Base-by-base conservation (phyloP, 2,329 filamentous ascomycete species). In the Cercospora nicotianae region DNA sequence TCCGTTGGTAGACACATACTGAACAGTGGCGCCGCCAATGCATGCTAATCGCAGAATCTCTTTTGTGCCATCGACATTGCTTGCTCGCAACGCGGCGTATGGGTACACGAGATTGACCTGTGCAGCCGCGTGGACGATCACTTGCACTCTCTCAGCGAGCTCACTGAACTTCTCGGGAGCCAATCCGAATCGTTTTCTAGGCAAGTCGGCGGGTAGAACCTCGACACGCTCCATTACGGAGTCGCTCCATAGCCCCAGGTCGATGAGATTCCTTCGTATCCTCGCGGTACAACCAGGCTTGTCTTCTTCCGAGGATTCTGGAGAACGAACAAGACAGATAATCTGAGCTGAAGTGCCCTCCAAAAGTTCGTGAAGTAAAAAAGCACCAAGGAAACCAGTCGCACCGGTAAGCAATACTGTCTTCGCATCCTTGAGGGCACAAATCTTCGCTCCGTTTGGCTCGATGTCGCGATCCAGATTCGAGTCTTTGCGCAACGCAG, bases 81-180 rank as follows among this genome's bases (percentile, higher is more conserved):
- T 87, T 61, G 85, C 87, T 63, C 91, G 86, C 72, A 94, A 82
- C 0, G 91, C 90, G 51, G 91, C 91, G 72, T 94, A 94, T 0
- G 91, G 91, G 72, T 94, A 94, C 0, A 94, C 90, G 60, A 94
- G 82, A 76, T 93, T 93, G 75, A 94, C 91, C 0, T 89, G 91
- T 5, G 91, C 91, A 28, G 88, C 91, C 39, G 91, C 89, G 76
- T 94, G 91, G 1, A 94, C 83, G 66, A 94, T 90, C 39, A 93
- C 91, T 69, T 94, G 84, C 0, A 92, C 84, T 6, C 88, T 86
- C 10, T 82, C 78, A 1, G 88, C 89, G 7, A 94, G 83, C 30
- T 88, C 84, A 26, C 89, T 84, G 72, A 92, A 94, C 0, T 81
- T 83, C 12, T 90, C 86, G 0, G 86, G 84, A 0, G 88, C 84